Conservation (phyloP, 495 filamentous ascomycete species). For the Cercophora sp. region DNA sequence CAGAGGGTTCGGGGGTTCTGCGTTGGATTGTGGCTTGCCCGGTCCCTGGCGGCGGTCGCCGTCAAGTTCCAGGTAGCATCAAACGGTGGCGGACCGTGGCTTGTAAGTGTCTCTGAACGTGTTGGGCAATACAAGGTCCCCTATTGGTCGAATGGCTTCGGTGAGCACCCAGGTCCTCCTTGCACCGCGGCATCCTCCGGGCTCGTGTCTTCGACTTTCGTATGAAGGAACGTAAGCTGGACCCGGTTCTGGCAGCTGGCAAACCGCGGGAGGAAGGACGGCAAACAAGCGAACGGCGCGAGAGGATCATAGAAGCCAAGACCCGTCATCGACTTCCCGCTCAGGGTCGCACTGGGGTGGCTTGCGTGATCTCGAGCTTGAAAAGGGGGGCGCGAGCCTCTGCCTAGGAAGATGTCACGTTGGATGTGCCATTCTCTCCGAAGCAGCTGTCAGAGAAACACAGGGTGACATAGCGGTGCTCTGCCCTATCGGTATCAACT, state of each 20-base stretch:
- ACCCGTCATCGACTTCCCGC: not conserved
- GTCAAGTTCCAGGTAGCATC: not conserved
- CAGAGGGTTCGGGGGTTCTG: not conserved
- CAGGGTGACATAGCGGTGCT: constrained; percentile 2
- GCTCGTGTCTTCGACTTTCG: not conserved
- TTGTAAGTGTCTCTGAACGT: not conserved
- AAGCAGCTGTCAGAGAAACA: not conserved
- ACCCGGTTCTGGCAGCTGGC: not conserved
- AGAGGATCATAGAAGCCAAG: not conserved
- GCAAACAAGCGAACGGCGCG: no score
- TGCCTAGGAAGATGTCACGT: constrained; percentile 10
- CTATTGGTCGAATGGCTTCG: not conserved
- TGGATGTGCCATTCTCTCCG: constrained; percentile 13
- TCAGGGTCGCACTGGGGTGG: not conserved
- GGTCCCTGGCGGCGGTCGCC: not conserved
- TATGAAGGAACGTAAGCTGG: not conserved
- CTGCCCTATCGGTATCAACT: constrained; percentile 21
- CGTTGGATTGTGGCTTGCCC: not conserved
- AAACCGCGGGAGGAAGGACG: no score
- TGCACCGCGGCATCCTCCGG: constrained; percentile 7
- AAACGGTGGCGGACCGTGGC: not conserved
- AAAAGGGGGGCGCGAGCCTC: not conserved
- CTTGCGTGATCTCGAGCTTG: not conserved
- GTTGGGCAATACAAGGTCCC: no score
- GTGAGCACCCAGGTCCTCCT: not conserved